Base-by-base conservation (phyloP, 345 rosid species). In the Euphorbia pulcherrima region DNA sequence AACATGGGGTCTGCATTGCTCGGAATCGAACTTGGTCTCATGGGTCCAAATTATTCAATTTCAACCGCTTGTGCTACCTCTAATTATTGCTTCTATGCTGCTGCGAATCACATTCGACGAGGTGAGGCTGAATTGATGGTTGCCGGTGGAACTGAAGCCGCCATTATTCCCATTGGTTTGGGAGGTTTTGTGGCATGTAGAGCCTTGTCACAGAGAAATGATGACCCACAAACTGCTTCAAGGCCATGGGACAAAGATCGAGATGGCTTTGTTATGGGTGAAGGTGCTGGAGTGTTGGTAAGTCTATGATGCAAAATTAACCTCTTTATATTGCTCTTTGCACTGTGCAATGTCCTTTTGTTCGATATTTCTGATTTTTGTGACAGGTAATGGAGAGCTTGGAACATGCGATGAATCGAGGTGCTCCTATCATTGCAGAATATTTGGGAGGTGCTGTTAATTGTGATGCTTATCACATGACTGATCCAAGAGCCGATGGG, bases 131-230 rank as follows among this genome's bases (percentile, higher is more conserved):
- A 95, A 75, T 66, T 95, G 87, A 95, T 95, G 92, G 67, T 95
- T 82, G 97, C 99, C 68, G 99, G 99, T 70, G 97, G 99, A 79
- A 92, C 97, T 24, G 99, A 92, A 83, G 99, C 99, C 75, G 96
- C 97, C 37, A 84, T 95, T 61, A 86, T 95, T 78, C 99, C 99
- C 61, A 85, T 92, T 69, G 99, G 97, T 18, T 79, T 95, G 88
- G 97, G 97, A 65, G 97, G 99, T 64, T 95, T 95, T 74, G 92
- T 90, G 71, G 99, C 99, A 18, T 95, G 97, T 48, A 86, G 99
- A 82, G 99, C 98, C 8, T 69, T 95, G 62, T 95, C 99, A 27
- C 98, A 95, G 83, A 86, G 99, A 74, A 95, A 95, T 71, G 99
- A 90, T 83, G 99, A 95, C 65, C 99, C 99, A 29, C 79, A 84